Percentiles rank a stretch among this genome's conserved stretches.
phyloP scores from a whole-genome alignment of 2,329 filamentous ascomycete genomes.

The Fusarium miscanthi region DNA sequence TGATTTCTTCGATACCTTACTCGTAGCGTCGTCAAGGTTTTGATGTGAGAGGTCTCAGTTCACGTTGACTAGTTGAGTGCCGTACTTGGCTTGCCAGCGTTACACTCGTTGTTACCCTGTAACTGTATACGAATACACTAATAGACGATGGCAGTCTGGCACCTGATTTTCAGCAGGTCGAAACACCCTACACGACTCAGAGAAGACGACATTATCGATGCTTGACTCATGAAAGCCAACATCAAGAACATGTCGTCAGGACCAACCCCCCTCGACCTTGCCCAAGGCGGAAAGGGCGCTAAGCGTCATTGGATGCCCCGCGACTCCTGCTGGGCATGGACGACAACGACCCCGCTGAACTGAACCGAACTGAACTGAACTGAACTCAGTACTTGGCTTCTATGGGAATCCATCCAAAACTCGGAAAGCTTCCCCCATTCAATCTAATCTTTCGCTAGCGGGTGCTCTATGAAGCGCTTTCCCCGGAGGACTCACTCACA shows the following conservation, averaged over 20 bases:
- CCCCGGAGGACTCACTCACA: conserved; percentile 3
- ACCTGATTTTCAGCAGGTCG: neutral
- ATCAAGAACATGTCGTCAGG: neutral
- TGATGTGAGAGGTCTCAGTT: neutral
- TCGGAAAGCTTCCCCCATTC: conserved; percentile 31
- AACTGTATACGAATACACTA: neutral
- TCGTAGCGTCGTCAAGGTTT: neutral
- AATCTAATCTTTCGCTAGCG: conserved; percentile 15
- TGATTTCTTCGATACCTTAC: neutral
- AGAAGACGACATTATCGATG: conserved; percentile 4
- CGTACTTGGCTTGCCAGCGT: neutral
- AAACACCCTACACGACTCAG: conserved; percentile 28
- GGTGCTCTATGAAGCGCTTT: conserved; percentile 14
- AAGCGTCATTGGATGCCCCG: conserved; percentile 22
- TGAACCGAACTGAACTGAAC: neutral
- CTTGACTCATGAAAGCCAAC: conserved; percentile 28
- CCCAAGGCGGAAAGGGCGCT: conserved; percentile 31
- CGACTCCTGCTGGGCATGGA: conserved; percentile 20
- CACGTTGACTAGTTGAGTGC: neutral
- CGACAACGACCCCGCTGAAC: conserved; percentile 32
- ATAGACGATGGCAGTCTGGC: neutral
- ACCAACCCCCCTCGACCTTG: conserved; percentile 4
- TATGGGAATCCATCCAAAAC: conserved; percentile 34
- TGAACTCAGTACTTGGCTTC: conserved; percentile 14
- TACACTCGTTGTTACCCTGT: neutral